phyloP scores from a whole-genome alignment of 1,284 basidiomycete species.

The Ganoderma meredithae region DNA sequence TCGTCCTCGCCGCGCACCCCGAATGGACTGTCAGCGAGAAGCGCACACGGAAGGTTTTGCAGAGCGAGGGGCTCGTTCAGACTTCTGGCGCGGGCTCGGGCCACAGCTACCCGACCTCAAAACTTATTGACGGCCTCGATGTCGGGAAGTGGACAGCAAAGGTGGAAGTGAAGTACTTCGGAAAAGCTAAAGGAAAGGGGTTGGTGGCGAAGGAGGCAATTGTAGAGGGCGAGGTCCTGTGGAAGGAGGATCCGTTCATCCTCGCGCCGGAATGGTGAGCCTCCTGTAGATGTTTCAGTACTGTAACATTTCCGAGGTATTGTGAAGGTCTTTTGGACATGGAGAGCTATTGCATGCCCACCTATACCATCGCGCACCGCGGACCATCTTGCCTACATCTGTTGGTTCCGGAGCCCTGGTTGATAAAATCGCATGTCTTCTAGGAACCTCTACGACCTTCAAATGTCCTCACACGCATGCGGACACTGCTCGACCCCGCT shows the following conservation, averaged over 20 bases:
- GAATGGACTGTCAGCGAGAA: constrained; percentile 86
- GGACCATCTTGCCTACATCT: too few relatives aligned
- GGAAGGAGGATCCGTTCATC: constrained; percentile 83
- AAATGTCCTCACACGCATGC: constrained; percentile 63
- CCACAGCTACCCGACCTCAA: constrained; percentile 63
- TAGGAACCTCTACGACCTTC: constrained; percentile 79
- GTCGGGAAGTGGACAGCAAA: constrained; percentile 67
- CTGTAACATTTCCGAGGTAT: too few relatives aligned
- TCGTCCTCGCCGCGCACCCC: constrained; percentile 64
- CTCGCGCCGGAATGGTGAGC: constrained; percentile 75
- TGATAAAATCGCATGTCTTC: neutral
- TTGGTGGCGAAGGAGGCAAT: constrained; percentile 77
- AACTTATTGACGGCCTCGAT: constrained; percentile 72
- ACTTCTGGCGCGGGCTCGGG: constrained; percentile 21
- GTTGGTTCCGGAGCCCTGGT: too few relatives aligned
- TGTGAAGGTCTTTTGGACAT: too few relatives aligned
- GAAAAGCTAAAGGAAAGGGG: constrained; percentile 82
- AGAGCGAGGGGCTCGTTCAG: constrained; percentile 61
- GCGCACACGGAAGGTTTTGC: constrained; percentile 74
- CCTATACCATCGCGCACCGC: too few relatives aligned
- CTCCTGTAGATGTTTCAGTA: too few relatives aligned
- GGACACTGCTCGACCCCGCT: constrained; percentile 74
- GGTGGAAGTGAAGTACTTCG: constrained; percentile 75
- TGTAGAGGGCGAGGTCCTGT: constrained; percentile 75
- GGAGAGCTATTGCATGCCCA: too few relatives aligned